These are phyloP conservation scores for Coprinopsis marcescibilis DNA, from an alignment of 768 basidiomycete species.

Conservation along the genomic window DNA sequence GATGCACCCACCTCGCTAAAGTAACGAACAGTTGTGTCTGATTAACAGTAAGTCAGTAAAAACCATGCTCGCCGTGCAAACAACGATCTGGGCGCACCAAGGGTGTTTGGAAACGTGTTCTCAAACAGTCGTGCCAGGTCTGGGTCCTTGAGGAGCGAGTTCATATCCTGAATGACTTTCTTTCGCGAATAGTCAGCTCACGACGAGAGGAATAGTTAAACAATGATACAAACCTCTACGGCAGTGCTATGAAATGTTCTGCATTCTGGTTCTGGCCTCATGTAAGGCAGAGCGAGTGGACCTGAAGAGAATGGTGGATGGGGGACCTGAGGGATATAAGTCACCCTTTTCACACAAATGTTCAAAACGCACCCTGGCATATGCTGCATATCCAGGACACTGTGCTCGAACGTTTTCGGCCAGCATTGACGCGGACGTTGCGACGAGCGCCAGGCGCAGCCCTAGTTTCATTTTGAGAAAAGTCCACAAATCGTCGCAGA, in stretches of 20 bases:
- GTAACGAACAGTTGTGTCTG: constrained; percentile 78
- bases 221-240: constrained; percentile 49
- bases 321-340: constrained; percentile 36
- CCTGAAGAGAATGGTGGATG: constrained; percentile 60
- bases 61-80: neutral
- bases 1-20: constrained; percentile 45
- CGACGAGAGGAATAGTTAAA: neutral
- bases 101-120: constrained; percentile 78
- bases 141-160: constrained; percentile 61
- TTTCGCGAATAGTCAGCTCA: neutral
- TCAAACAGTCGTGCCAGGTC: constrained; percentile 76
- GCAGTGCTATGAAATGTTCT: constrained; percentile 72
- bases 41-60: neutral
- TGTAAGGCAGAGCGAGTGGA: constrained; percentile 58
- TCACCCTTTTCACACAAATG: constrained; percentile 5
- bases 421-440: constrained; percentile 22
- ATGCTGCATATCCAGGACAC: constrained; percentile 60
- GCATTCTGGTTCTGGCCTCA: constrained; percentile 65
- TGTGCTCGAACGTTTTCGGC: constrained; percentile 26
- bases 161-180: constrained; percentile 66
- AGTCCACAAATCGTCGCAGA: neutral
- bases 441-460: constrained; percentile 11
- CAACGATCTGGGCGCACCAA: constrained; percentile 38
- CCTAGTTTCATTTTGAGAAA: constrained; percentile 8
- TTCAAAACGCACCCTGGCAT: constrained; percentile 41